Evolutionary conservation across 768 basidiomycete species (phyloP).

Genomic region (Lactarius sp.): DNA sequence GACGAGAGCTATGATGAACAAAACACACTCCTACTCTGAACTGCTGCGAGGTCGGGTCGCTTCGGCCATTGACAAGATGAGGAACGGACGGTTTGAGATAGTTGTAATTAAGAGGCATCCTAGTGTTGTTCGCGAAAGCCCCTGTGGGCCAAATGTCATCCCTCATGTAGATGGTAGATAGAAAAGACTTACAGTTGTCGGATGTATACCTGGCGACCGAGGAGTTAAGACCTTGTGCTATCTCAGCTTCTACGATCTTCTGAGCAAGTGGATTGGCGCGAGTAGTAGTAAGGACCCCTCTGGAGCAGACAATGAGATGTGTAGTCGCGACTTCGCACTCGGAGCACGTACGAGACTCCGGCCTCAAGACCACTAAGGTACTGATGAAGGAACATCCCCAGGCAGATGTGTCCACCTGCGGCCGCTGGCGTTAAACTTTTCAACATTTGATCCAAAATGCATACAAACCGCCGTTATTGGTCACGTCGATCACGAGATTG

Average conservation of each 20-base stretch:
- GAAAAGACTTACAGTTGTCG: conserved; percentile 44
- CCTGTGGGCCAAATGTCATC: background rate
- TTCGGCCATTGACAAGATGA: conserved; percentile 30
- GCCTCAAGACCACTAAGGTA: conserved; percentile 48
- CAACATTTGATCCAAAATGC: no score
- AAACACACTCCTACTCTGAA: conserved; percentile 29
- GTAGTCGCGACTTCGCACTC: background rate
- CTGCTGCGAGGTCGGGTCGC: conserved; percentile 33
- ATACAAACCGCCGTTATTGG: conserved; percentile 55
- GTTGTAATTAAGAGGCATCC: conserved; percentile 28
- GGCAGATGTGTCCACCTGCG: conserved; percentile 53
- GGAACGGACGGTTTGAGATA: conserved; percentile 33
- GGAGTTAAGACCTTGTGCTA: conserved; percentile 39
- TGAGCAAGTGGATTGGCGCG: conserved; percentile 55
- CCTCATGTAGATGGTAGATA: background rate
- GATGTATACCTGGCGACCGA: conserved; percentile 42
- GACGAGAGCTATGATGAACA: background rate
- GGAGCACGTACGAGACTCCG: conserved; percentile 44
- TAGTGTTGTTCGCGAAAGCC: conserved; percentile 33
- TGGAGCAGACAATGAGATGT: conserved; percentile 25
- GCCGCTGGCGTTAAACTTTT: background rate
- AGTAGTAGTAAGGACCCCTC: conserved; percentile 52
- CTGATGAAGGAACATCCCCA: conserved; percentile 56
- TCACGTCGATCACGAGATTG: conserved; percentile 17
- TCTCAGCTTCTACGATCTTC: conserved; percentile 52